Conservation (phyloP, 805 yeast species). For the Candida koratica region DNA sequence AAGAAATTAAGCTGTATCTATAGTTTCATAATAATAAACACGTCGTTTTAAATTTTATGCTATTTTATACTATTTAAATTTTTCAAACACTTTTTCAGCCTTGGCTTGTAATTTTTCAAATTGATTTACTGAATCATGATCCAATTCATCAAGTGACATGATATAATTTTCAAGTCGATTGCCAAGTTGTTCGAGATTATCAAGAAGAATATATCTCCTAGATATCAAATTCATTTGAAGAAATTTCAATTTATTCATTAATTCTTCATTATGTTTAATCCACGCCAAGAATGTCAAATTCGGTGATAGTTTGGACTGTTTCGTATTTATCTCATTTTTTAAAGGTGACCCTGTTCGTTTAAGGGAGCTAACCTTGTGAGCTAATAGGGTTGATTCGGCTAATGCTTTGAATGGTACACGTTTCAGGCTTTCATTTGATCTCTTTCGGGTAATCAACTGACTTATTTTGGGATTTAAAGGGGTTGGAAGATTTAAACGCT, state of each 20-base stretch:
- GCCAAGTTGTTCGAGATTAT: background rate
- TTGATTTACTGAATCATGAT: background rate
- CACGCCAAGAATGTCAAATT: slow-evolving; percentile 7
- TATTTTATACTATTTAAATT: background rate
- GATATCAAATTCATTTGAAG: slow-evolving; percentile 3
- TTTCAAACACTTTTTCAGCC: slow-evolving; percentile 4
- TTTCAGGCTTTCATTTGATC: background rate
- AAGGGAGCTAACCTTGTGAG: background rate
- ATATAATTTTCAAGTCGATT: background rate
- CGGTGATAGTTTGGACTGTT: background rate
- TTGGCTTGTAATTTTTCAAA: slow-evolving; percentile 2
- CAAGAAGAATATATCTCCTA: slow-evolving; percentile 4
- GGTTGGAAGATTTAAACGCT: background rate
- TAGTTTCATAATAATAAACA: slow-evolving; percentile 7
- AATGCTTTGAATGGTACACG: background rate
- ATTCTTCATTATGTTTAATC: slow-evolving; percentile 3
- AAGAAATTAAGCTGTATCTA: slow-evolving; percentile 51
- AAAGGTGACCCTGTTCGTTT: slow-evolving; percentile 11
- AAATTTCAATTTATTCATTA: background rate
- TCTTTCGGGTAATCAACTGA: background rate
- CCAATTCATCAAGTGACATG: background rate
- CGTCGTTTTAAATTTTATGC: slow-evolving; percentile 2
- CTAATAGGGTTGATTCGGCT: background rate
- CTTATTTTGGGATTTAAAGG: background rate
- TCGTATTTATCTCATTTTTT: slow-evolving; percentile 9